These are phyloP conservation scores for Hymenotorrendiella dingleyae DNA, from an alignment of 2,329 filamentous ascomycete genomes.

Conservation along the genomic window DNA sequence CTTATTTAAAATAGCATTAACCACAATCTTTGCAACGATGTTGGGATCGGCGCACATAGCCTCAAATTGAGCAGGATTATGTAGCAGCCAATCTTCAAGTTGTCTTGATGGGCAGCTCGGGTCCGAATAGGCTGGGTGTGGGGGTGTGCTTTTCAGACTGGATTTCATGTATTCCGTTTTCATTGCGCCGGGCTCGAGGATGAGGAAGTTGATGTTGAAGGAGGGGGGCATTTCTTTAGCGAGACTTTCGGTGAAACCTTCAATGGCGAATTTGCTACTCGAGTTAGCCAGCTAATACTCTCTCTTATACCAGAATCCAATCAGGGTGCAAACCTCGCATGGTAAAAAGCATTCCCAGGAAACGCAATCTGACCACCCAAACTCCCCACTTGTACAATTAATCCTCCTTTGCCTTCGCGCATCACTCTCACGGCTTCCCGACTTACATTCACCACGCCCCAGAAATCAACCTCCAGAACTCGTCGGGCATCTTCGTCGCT, in stretches of 20 bases:
- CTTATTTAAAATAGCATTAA: background rate
- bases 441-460: background rate
- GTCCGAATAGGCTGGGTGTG: conserved; percentile 9
- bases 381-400: conserved; percentile 34
- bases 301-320: background rate
- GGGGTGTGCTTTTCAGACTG: conserved; percentile 29
- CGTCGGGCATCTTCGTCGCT: conserved; percentile 26
- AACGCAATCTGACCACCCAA: conserved; percentile 31
- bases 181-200: conserved; percentile 35
- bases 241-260: conserved; percentile 31
- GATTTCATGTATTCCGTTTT: conserved; percentile 28
- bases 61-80: background rate
- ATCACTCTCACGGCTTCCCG: conserved; percentile 4
- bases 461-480: conserved; percentile 32
- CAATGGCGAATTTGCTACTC: conserved; percentile 34
- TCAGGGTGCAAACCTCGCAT: background rate
- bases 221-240: conserved; percentile 28
- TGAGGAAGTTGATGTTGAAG: conserved; percentile 33
- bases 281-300: conserved; percentile 12
- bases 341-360: conserved; percentile 31
- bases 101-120: background rate
- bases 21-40: background rate
- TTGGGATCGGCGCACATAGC: background rate
- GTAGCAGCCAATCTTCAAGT: background rate
- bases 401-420: conserved; percentile 25